Evolutionary conservation across 345 rosid species (phyloP).

Genomic region (Alliaria petiolata): DNA sequence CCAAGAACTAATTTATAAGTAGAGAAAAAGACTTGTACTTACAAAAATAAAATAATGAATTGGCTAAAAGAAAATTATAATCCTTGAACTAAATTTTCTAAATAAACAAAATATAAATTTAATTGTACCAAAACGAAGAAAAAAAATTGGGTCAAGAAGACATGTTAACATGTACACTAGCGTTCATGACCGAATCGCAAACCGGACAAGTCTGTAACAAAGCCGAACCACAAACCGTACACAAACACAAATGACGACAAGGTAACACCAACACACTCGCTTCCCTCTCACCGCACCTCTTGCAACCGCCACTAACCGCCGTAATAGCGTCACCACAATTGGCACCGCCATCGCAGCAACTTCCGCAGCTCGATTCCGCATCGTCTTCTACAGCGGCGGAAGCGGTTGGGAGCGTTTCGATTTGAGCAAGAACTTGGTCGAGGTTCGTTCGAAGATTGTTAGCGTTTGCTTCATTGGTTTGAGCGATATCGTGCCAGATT

Average conservation of each 20-base stretch:
- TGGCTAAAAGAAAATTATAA: background rate
- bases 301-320: conserved; percentile 33
- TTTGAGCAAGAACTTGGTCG: conserved; percentile 59
- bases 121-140: background rate
- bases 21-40: background rate
- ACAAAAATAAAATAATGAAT: background rate
- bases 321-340: conserved; percentile 17
- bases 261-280: conserved; percentile 74
- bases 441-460: conserved; percentile 54
- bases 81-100: background rate
- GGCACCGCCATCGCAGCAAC: conserved; percentile 36
- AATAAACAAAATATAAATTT: background rate
- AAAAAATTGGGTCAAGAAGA: conserved; percentile 15
- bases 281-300: conserved; percentile 64
- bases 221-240: conserved; percentile 61
- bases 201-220: conserved; percentile 44
- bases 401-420: conserved; percentile 32
- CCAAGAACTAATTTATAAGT: background rate
- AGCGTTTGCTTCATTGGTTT: conserved; percentile 64
- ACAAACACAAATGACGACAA: conserved; percentile 84
- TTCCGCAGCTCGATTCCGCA: conserved; percentile 64
- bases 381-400: conserved; percentile 36
- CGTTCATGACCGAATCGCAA: conserved; percentile 48
- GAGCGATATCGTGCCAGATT: conserved; percentile 64
- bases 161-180: conserved; percentile 66